Evolutionary conservation across 225 moss, liverwort and hornwort genomes (phyloP).

Genomic region (Pleurozium schreberi): DNA sequence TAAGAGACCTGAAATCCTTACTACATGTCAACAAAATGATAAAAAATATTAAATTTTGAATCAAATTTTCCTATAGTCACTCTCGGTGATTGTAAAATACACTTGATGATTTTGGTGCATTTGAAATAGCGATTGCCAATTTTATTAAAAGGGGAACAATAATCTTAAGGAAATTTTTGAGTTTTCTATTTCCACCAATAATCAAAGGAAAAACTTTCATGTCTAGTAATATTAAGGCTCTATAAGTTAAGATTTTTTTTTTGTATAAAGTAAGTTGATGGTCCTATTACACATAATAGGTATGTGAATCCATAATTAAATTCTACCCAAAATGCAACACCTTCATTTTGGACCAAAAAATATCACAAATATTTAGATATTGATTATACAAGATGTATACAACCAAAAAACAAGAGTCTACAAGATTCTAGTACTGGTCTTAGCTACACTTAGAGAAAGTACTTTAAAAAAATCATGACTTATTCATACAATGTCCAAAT

Average conservation of each 20-base stretch:
- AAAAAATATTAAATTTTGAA: not conserved
- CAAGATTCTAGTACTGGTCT: not conserved
- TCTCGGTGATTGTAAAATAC: not conserved
- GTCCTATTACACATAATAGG: not conserved
- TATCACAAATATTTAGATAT: not conserved
- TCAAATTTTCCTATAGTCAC: not conserved
- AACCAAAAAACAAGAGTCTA: not conserved
- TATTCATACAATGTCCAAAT: not conserved
- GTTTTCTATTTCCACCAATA: not conserved
- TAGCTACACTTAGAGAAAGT: not conserved
- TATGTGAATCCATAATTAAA: not conserved
- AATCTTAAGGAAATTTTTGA: not conserved
- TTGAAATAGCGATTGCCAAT: not conserved
- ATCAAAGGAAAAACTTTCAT: not conserved
- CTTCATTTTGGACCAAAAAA: not conserved
- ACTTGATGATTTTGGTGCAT: not conserved
- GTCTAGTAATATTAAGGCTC: not conserved
- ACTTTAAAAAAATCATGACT: not conserved
- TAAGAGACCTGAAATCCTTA: not conserved
- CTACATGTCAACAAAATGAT: not conserved
- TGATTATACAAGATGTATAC: not conserved
- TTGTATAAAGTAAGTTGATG: not conserved
- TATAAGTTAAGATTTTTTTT: not conserved
- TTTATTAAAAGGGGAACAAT: rapidly evolving
- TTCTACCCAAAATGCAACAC: no score